Conservation (phyloP, 2,329 filamentous ascomycete species). For the Zasmidium angulare region DNA sequence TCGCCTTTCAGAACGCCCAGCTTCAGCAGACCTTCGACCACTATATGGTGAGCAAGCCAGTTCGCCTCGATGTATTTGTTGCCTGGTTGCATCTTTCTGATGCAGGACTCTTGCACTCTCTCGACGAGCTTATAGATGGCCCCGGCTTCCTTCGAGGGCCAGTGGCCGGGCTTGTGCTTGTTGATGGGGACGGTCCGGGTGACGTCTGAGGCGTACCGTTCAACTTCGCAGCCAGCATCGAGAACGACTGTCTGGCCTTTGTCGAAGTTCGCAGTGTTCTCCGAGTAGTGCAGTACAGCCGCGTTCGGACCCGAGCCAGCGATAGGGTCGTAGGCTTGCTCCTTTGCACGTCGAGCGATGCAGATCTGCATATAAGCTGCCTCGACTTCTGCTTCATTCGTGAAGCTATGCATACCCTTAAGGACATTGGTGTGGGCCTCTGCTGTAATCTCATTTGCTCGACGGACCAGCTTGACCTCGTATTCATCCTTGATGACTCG, state of each 20-base stretch:
- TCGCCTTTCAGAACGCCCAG: conserved; percentile 73
- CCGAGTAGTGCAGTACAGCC: conserved; percentile 80
- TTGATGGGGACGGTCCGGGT: conserved; percentile 82
- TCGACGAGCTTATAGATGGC: conserved; percentile 78
- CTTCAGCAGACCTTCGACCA: conserved; percentile 73
- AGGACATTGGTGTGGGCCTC: conserved; percentile 74
- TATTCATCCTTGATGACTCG: conserved; percentile 83
- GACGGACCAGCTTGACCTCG: conserved; percentile 77
- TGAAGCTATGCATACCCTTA: conserved; percentile 59
- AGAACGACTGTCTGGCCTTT: conserved; percentile 75
- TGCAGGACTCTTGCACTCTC: conserved; percentile 80
- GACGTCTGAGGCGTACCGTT: conserved; percentile 84
- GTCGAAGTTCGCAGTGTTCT: conserved; percentile 71
- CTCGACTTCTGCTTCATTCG: conserved; percentile 80
- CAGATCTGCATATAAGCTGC: conserved; percentile 74
- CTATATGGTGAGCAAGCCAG: conserved; percentile 72
- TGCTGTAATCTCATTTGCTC: conserved; percentile 77
- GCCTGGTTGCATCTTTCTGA: conserved; percentile 69
- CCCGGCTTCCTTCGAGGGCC: conserved; percentile 64
- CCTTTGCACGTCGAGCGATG: conserved; percentile 68
- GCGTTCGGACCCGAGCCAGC: conserved; percentile 81
- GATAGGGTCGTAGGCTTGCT: conserved; percentile 86
- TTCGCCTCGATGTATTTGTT: conserved; percentile 78
- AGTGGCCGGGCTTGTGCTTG: conserved; percentile 52
- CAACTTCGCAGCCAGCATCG: conserved; percentile 84